Evolutionary conservation across 352 stramenopile genomes (phyloP).

Genomic region (Phytopythium boreale): DNA sequence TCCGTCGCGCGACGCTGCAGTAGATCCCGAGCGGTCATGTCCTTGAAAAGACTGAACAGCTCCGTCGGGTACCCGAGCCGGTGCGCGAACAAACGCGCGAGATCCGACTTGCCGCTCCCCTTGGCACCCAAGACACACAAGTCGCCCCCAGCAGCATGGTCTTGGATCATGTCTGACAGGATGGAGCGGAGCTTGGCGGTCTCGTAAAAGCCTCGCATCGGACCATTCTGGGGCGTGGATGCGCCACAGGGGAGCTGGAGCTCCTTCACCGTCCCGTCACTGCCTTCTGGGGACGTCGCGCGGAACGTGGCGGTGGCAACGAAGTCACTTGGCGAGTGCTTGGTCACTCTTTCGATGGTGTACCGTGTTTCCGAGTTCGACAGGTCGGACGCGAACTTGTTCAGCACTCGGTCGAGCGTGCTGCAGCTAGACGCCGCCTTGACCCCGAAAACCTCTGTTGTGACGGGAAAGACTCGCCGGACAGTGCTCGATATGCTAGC

Average conservation of each 20-base stretch:
- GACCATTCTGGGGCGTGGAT: slow-evolving; percentile 16
- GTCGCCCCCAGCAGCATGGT: slow-evolving; percentile 72
- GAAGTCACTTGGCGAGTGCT: slow-evolving; percentile 15
- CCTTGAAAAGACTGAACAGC: slow-evolving; percentile 91
- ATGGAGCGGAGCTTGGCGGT: slow-evolving; percentile 46
- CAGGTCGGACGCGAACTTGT: slow-evolving; percentile 11
- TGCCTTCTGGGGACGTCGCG: background rate
- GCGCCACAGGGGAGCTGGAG: slow-evolving; percentile 45
- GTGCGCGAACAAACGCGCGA: slow-evolving; percentile 63
- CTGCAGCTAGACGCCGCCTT: slow-evolving; percentile 44
- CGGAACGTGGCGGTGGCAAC: slow-evolving; percentile 24
- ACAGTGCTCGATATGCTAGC: slow-evolving; percentile 34
- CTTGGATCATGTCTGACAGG: slow-evolving; percentile 72
- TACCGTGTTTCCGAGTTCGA: slow-evolving; percentile 11
- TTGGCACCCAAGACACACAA: slow-evolving; percentile 80
- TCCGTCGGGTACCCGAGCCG: slow-evolving; percentile 84
- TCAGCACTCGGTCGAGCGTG: slow-evolving; percentile 51
- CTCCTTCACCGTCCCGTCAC: slow-evolving; percentile 10
- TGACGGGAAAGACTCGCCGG: slow-evolving; percentile 56
- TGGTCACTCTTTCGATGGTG: slow-evolving; percentile 31
- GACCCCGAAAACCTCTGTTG: slow-evolving; percentile 34
- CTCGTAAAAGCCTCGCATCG: slow-evolving; percentile 52
- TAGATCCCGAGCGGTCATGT: slow-evolving; percentile 93
- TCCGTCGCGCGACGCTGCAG: slow-evolving; percentile 89
- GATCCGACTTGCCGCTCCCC: slow-evolving; percentile 79